These are phyloP conservation scores for Graphilbum fragrans DNA, from an alignment of 2,329 filamentous ascomycete genomes.

Conservation along the genomic window DNA sequence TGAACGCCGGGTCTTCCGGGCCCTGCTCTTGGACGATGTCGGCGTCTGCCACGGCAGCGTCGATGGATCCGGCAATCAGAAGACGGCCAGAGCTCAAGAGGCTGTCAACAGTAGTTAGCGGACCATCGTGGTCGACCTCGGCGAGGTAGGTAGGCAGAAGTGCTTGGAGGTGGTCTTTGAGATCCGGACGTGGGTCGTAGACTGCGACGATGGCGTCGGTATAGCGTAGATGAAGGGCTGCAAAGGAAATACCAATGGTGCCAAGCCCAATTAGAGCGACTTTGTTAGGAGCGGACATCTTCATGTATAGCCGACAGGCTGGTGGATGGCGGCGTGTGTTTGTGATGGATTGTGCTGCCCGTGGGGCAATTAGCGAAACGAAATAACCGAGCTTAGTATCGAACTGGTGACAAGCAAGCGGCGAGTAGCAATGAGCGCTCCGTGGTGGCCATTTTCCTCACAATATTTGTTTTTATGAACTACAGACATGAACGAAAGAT, in stretches of 20 bases:
- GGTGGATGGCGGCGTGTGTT: too few relatives aligned
- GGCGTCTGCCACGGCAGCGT: not conserved
- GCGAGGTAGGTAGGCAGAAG: constrained; percentile 4
- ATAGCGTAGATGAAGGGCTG: constrained; percentile 4
- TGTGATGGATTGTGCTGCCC: too few relatives aligned
- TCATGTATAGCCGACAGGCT: too few relatives aligned
- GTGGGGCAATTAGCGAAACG: too few relatives aligned
- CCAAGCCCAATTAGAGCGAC: constrained; percentile 4
- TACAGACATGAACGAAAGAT: too few relatives aligned
- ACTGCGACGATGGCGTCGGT: constrained; percentile 1
- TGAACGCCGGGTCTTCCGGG: constrained; percentile 26
- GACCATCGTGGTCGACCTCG: not conserved
- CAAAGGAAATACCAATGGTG: constrained; percentile 8
- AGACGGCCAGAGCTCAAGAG: not conserved
- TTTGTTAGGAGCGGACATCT: too few relatives aligned
- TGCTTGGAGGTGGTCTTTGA: not conserved
- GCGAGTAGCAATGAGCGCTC: too few relatives aligned
- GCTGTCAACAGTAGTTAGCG: not conserved
- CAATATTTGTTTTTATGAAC: too few relatives aligned
- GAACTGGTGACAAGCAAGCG: too few relatives aligned
- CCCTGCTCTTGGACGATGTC: constrained; percentile 18
- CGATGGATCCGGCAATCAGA: not conserved
- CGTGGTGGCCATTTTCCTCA: too few relatives aligned
- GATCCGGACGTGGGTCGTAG: constrained; percentile 5
- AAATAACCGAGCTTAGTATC: too few relatives aligned